A percentile compares a stretch with the other conserved stretches of the same genome.
These are phyloP conservation scores for Aspergillus clavatus DNA, from an alignment of 2,329 filamentous ascomycete species.

Conservation along the genomic window DNA sequence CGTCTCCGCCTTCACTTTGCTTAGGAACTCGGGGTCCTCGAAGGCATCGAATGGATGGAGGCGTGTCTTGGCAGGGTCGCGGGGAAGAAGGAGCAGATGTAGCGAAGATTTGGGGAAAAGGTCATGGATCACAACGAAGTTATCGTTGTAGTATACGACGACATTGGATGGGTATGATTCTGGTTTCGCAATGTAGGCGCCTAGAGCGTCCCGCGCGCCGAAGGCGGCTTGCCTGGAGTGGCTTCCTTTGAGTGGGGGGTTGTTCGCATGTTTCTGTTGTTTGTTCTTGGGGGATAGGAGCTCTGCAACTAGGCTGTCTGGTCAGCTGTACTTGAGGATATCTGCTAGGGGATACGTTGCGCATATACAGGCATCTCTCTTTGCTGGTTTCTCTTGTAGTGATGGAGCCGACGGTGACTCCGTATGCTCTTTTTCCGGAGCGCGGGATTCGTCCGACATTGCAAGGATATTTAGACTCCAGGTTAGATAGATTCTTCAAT, in stretches of 20 bases:
- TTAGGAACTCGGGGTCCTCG: constrained; percentile 64
- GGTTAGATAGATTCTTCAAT: no score
- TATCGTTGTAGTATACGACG: constrained; percentile 62
- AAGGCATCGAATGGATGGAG: constrained; percentile 76
- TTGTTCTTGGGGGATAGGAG: constrained; percentile 52
- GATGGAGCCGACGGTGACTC: constrained; percentile 1
- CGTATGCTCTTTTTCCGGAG: constrained; percentile 9
- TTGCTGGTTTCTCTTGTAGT: constrained; percentile 18
- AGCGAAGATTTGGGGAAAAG: constrained; percentile 78
- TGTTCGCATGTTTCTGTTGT: constrained; percentile 22
- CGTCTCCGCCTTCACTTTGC: constrained; percentile 57
- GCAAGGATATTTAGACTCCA: not conserved
- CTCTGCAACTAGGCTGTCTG: constrained; percentile 44
- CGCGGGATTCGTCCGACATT: constrained; percentile 2
- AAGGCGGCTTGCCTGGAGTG: constrained; percentile 30
- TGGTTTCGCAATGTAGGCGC: constrained; percentile 62
- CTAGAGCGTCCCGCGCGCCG: constrained; percentile 57
- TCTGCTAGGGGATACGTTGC: constrained; percentile 1
- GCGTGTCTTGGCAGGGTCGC: constrained; percentile 55
- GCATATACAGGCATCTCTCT: constrained; percentile 36
- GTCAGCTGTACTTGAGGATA: constrained; percentile 5
- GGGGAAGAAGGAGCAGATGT: constrained; percentile 83
- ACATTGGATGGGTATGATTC: constrained; percentile 53
- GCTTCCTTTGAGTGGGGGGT: constrained; percentile 14
- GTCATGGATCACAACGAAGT: constrained; percentile 75